Evolutionary conservation across 2,329 filamentous ascomycete species (phyloP), one percentile per base, ranked within the genome.

Genomic region (Phymatotrichopsis omnivora): DNA sequence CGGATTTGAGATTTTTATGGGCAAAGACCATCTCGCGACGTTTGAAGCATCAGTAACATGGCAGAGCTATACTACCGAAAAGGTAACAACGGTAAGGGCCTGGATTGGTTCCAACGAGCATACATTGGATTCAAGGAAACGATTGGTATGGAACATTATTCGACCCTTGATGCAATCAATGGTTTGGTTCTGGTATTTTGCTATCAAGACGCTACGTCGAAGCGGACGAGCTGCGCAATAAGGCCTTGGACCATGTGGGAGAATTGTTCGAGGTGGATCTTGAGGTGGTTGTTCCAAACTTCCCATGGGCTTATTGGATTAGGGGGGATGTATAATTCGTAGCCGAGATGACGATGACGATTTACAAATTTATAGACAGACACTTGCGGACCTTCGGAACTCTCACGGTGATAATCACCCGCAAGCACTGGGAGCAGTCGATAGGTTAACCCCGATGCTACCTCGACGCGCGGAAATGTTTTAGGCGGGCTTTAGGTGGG

Each of bases 1-100:
- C 29, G 41, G 32, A 20, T 0, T 0, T 4, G 47, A 49, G 32
- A 43, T 42, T 22, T n/a, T 20, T 20, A 14, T 45, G 4, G 38
- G 44, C n/a, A 31, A 42, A 14, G 44, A 36, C 24, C 31, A 41
- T 12, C 8, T 7, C 4, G 40, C 37, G n/a, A 42, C 44, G 14
- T 30, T 46, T 14, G 2, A n/a, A 29, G 31, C 7, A 34, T 5
- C 49, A 52, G 25, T 25, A 37, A 20, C 37, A 42, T 16, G 49
- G 29, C 20, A 3, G 16, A 1, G 6, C 5, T 30, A 12, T 39
- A 47, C 7, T 3, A 27, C 1, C n/a, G 11, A 0, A 48, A 54
- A 29, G 49, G 48, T 2, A 44, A 35, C 22, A 53, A 52, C 22
- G 45, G 49, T 2, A 52, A 56, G 10, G 57, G 55, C 7, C 44